Evolutionary conservation across 78 protist species (phyloP).

Genomic region (Ministeria vibrans): DNA sequence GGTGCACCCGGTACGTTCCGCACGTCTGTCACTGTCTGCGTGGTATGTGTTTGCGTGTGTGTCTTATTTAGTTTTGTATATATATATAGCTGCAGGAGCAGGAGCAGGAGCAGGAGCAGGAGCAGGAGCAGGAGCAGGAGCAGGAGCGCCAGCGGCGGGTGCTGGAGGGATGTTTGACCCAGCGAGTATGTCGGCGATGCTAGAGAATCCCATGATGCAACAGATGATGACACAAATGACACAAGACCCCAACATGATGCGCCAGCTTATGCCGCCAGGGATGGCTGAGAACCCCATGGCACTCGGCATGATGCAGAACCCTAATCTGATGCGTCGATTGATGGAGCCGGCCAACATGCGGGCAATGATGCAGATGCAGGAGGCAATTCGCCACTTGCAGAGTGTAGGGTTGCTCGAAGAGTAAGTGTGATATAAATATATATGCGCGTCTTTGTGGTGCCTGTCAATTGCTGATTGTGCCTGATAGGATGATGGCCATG

Average conservation of each 20-base stretch:
- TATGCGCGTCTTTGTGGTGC: not conserved
- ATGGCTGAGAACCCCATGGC: slow-evolving; percentile 17
- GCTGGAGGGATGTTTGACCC: too few species aligned
- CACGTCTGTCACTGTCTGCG: too few species aligned
- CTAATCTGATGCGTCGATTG: not conserved
- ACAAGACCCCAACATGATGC: not conserved
- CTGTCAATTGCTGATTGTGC: not conserved
- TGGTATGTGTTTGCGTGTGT: too few species aligned
- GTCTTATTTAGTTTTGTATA: too few species aligned
- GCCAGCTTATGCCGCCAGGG: too few species aligned
- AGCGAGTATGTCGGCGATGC: not conserved
- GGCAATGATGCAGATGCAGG: slow-evolving; percentile 16
- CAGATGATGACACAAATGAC: not conserved
- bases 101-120: too few species aligned
- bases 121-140: too few species aligned
- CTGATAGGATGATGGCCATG: too few species aligned
- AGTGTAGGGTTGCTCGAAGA: not conserved
- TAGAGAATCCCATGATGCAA: not conserved
- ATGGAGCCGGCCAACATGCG: not conserved
- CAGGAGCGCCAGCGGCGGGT: too few species aligned
- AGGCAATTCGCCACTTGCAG: not conserved
- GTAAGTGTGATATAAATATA: not conserved
- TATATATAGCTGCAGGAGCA: too few species aligned
- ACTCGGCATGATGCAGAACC: slow-evolving; percentile 10
- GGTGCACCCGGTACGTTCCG: too few species aligned